Evolutionary conservation across 495 filamentous ascomycete genomes (phyloP).

Genomic region (Hypoxylon fragiforme): DNA sequence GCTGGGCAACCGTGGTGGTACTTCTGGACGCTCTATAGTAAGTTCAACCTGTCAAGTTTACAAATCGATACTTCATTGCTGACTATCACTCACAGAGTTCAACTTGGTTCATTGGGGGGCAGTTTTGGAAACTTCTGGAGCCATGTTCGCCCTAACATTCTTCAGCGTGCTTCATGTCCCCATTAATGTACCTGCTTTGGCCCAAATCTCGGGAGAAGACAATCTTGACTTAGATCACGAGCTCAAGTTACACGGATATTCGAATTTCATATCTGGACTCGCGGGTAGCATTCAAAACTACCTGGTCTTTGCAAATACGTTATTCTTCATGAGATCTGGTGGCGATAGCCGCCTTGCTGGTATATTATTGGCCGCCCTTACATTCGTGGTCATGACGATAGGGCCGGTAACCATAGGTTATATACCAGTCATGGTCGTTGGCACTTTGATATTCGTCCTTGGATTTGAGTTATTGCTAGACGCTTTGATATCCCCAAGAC

Average conservation of each 20-base stretch:
- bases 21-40: constrained; percentile 93
- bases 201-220: constrained; percentile 85
- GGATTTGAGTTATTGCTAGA: constrained; percentile 89
- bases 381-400: constrained; percentile 76
- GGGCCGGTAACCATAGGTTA: constrained; percentile 88
- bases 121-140: constrained; percentile 76
- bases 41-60: constrained; percentile 27
- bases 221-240: constrained; percentile 89
- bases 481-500: constrained; percentile 84
- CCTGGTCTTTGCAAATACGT: constrained; percentile 92
- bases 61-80: constrained; percentile 11
- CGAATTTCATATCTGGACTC: constrained; percentile 85
- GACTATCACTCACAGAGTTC: constrained; percentile 60
- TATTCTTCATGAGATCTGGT: constrained; percentile 91
- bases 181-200: constrained; percentile 94
- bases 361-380: constrained; percentile 79
- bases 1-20: constrained; percentile 91
- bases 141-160: constrained; percentile 97
- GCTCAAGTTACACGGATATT: constrained; percentile 88
- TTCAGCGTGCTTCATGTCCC: constrained; percentile 97
- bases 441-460: constrained; percentile 88
- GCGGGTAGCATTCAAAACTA: constrained; percentile 96
- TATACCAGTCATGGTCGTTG: constrained; percentile 96
- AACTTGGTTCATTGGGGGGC: constrained; percentile 77
- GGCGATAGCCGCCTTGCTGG: constrained; percentile 85